Evolutionary conservation across 805 yeast species (phyloP).

Genomic region (Pichia cabralensis): DNA sequence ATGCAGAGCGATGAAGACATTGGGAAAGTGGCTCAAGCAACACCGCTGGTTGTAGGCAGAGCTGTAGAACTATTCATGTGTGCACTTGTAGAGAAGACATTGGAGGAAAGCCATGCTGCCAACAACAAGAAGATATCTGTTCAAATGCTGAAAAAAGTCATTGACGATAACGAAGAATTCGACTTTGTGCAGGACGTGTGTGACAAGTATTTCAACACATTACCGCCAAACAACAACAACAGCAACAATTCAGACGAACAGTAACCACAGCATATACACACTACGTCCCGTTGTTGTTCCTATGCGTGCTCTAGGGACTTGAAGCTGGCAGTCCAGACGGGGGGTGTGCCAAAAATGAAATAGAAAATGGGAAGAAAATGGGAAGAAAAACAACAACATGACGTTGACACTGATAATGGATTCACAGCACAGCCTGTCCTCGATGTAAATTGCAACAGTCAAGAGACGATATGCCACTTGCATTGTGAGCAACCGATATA

Average conservation of each 20-base stretch:
- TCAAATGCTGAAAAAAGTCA: constrained; percentile 74
- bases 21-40: constrained; percentile 97
- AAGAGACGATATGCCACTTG: no score
- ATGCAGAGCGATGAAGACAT: constrained; percentile 98
- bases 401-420: no score
- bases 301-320: no score
- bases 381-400: no score
- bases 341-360: no score
- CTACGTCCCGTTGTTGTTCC: background rate
- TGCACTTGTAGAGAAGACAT: constrained; percentile 75
- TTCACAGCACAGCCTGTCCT: no score
- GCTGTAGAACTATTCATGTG: constrained; percentile 90
- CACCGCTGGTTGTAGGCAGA: constrained; percentile 96
- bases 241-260: background rate
- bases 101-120: constrained; percentile 61
- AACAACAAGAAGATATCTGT: constrained; percentile 79
- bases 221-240: background rate
- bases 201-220: constrained; percentile 20
- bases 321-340: no score
- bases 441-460: no score
- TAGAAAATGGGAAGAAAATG: no score
- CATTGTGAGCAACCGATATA: no score
- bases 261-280: background rate
- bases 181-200: constrained; percentile 77
- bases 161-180: constrained; percentile 77